Conservation (phyloP, 148 eudicot genomes). For the Cornus suecica region DNA sequence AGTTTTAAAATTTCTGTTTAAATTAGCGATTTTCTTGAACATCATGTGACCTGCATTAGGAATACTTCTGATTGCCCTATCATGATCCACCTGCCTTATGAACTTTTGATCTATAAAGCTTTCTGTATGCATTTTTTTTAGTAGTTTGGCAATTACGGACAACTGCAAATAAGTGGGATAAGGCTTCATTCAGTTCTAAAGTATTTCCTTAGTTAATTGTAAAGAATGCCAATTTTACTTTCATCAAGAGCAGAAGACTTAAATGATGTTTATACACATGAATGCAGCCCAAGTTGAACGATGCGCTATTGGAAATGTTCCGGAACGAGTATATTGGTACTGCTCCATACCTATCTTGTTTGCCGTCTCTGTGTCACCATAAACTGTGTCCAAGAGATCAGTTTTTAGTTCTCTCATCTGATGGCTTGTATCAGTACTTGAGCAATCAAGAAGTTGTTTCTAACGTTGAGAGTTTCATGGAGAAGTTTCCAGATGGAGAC, state of each 20-base stretch:
- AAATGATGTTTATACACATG: constrained; percentile 23
- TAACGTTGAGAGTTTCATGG: constrained; percentile 81
- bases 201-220: too few relatives aligned
- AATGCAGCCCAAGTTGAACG: constrained; percentile 88
- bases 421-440: constrained; percentile 94
- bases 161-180: not conserved
- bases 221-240: not conserved
- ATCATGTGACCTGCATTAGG: too few relatives aligned
- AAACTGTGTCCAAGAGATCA: constrained; percentile 81
- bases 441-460: constrained; percentile 95
- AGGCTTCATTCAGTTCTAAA: not conserved
- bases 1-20: too few relatives aligned
- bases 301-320: constrained; percentile 87
- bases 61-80: too few relatives aligned
- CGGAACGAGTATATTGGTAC: constrained; percentile 92
- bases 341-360: constrained; percentile 83
- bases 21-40: too few relatives aligned
- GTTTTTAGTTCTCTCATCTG: constrained; percentile 95
- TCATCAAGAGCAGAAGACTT: constrained; percentile 5
- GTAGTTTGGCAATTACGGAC: not conserved
- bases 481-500: constrained; percentile 95
- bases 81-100: too few relatives aligned
- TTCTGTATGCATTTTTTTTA: too few relatives aligned
- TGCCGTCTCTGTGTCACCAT: constrained; percentile 87
- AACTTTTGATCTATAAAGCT: too few relatives aligned